Evolutionary conservation across 2,329 filamentous ascomycete species (phyloP).

Genomic region (Neofusicoccum sp.): DNA sequence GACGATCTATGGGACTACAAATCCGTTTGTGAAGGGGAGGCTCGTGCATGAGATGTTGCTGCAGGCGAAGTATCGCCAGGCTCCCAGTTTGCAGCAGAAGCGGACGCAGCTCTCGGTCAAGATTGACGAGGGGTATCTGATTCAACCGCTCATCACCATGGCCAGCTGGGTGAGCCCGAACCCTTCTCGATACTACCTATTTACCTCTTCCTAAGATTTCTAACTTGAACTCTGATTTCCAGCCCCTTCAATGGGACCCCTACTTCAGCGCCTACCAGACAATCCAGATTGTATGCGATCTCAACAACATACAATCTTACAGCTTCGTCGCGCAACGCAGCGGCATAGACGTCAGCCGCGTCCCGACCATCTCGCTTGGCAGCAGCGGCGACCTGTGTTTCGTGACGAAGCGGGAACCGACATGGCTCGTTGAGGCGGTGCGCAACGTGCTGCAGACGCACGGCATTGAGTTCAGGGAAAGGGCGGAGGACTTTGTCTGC

Average conservation of each 20-base stretch:
- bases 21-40: background rate
- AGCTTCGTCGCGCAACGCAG: background rate
- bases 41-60: background rate
- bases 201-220: too few relatives aligned
- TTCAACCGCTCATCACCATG: slow-evolving; percentile 25
- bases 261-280: slow-evolving; percentile 26
- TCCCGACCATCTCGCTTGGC: slow-evolving; percentile 24
- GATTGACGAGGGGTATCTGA: slow-evolving; percentile 25
- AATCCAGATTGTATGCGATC: slow-evolving; percentile 21
- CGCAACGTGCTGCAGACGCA: slow-evolving; percentile 25
- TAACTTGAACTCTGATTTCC: too few relatives aligned
- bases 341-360: background rate
- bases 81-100: background rate
- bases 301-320: background rate
- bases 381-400: slow-evolving; percentile 29
- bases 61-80: background rate
- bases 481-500: slow-evolving; percentile 25
- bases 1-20: background rate
- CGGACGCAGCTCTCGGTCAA: background rate
- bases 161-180: slow-evolving; percentile 22
- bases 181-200: background rate
- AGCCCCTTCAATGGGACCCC: slow-evolving; percentile 28
- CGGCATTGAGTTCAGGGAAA: slow-evolving; percentile 27
- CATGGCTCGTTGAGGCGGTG: slow-evolving; percentile 30
- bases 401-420: slow-evolving; percentile 26